Evolutionary conservation across 1,284 basidiomycete genomes (phyloP).

Genomic region (Meripilus lineatus): DNA sequence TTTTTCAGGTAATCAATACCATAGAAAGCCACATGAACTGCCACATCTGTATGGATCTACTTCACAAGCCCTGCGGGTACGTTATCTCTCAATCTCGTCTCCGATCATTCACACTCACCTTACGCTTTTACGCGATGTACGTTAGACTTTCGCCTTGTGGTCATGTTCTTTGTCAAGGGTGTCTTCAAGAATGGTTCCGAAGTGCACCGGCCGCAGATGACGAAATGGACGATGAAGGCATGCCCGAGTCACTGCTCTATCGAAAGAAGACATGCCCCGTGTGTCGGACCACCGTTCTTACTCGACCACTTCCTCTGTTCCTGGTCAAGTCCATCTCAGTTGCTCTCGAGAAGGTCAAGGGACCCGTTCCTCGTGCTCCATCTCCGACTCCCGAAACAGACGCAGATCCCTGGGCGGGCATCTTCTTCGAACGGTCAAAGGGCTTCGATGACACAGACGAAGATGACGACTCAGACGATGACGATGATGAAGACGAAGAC

Average conservation of each 20-base stretch:
- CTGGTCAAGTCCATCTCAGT: conserved; percentile 55
- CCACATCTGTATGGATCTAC: conserved; percentile 70
- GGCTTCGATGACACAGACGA: conserved; percentile 32
- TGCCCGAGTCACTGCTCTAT: conserved; percentile 44
- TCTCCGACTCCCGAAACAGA: conserved; percentile 29
- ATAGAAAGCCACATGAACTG: conserved; percentile 60
- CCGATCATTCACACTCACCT: not conserved
- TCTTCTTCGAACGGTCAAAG: conserved; percentile 46
- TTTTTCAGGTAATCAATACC: conserved; percentile 42
- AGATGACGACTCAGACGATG: conserved; percentile 33
- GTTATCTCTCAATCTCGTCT: conserved; percentile 21
- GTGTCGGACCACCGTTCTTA: conserved; percentile 53
- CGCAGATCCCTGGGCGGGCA: conserved; percentile 61
- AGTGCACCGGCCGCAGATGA: conserved; percentile 51
- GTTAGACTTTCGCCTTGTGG: conserved; percentile 68
- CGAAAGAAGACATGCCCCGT: conserved; percentile 68
- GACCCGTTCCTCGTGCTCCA: conserved; percentile 19
- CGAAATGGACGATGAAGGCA: conserved; percentile 50
- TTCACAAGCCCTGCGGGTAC: conserved; percentile 60
- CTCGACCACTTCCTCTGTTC: conserved; percentile 62
- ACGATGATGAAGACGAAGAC: conserved; percentile 27
- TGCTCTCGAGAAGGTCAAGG: conserved; percentile 41
- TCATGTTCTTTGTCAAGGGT: conserved; percentile 61
- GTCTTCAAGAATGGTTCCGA: conserved; percentile 73
- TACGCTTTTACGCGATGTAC: conserved; percentile 1